A percentile compares a stretch with the other conserved stretches of the same genome.
These are phyloP conservation scores for Colletotrichum brevisporum DNA, from an alignment of 2,329 filamentous ascomycete species.

Conservation along the genomic window DNA sequence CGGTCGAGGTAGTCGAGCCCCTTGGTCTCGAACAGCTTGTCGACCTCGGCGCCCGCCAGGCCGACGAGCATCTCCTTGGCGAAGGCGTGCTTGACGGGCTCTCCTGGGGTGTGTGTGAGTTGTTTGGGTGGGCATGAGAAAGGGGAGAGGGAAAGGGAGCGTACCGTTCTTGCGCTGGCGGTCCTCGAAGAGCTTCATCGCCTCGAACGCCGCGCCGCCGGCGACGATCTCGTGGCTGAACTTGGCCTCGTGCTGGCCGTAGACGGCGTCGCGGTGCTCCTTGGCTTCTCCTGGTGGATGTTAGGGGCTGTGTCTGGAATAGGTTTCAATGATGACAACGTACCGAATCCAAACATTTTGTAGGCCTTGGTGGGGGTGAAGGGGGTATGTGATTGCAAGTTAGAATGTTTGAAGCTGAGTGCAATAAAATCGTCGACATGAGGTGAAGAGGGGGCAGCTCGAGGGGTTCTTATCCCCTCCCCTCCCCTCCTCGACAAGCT, in stretches of 20 bases:
- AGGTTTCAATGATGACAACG: too few relatives aligned
- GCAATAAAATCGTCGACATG: neutral
- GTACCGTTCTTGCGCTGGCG: slow-evolving; percentile 78
- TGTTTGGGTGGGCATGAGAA: too few relatives aligned
- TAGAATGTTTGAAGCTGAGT: neutral
- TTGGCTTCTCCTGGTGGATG: slow-evolving; percentile 34
- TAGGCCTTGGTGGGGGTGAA: neutral
- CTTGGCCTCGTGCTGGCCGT: slow-evolving; percentile 48
- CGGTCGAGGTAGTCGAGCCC: slow-evolving; percentile 72
- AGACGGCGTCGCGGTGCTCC: slow-evolving; percentile 44
- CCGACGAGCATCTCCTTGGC: slow-evolving; percentile 84
- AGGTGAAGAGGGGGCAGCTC: slow-evolving; percentile 13
- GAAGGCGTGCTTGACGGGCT: slow-evolving; percentile 78
- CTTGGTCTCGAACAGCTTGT: slow-evolving; percentile 81
- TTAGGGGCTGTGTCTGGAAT: too few relatives aligned
- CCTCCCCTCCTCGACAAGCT: slow-evolving; percentile 1
- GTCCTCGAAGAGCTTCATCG: slow-evolving; percentile 86
- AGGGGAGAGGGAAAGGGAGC: too few relatives aligned
- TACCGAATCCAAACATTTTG: slow-evolving; percentile 43
- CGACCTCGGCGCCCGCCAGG: slow-evolving; percentile 80
- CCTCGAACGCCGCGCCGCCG: slow-evolving; percentile 83
- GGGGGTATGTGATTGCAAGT: too few relatives aligned
- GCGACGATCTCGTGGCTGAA: slow-evolving; percentile 78
- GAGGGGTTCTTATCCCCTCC: slow-evolving; percentile 32
- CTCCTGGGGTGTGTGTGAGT: slow-evolving; percentile 61